Percentiles rank a stretch among this genome's conserved stretches.
Conservation (phyloP, 768 basidiomycete genomes). For the Sarcodon aspratus region DNA sequence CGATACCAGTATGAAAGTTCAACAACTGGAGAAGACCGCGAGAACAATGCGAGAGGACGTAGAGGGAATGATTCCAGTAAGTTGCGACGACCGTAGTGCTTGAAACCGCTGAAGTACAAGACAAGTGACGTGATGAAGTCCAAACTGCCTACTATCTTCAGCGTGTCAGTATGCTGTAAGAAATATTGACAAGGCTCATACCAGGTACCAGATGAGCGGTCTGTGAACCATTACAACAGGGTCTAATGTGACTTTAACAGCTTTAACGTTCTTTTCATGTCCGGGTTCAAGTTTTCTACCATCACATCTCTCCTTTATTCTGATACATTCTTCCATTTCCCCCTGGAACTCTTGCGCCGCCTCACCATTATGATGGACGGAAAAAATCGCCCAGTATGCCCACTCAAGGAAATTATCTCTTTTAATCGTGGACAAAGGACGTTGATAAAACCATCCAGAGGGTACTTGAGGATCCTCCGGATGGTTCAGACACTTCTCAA, state of each 20-base stretch:
- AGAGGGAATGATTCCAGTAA: slow-evolving; percentile 40
- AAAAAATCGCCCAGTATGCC: slow-evolving; percentile 58
- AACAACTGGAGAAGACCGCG: slow-evolving; percentile 22
- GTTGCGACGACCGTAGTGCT: slow-evolving; percentile 31
- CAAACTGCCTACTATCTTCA: slow-evolving; percentile 40
- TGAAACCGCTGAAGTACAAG: slow-evolving; percentile 30
- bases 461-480: slow-evolving; percentile 16
- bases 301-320: slow-evolving; percentile 25
- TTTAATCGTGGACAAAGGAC: slow-evolving; percentile 17
- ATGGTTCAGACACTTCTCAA: slow-evolving; percentile 31
- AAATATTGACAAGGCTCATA: slow-evolving; percentile 17
- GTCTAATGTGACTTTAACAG: slow-evolving; percentile 45
- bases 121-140: slow-evolving; percentile 33
- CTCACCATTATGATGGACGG: slow-evolving; percentile 17
- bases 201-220: slow-evolving; percentile 56
- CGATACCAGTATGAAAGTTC: slow-evolving; percentile 36
- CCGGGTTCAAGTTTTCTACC: slow-evolving; percentile 31
- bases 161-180: background rate
- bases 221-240: slow-evolving; percentile 43
- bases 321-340: slow-evolving; percentile 39
- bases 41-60: slow-evolving; percentile 34
- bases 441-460: slow-evolving; percentile 42
- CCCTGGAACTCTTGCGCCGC: slow-evolving; percentile 27
- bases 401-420: slow-evolving; percentile 44
- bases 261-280: slow-evolving; percentile 22